These are phyloP conservation scores for Reutealis trisperma DNA, from an alignment of 345 rosid species.

Conservation along the genomic window DNA sequence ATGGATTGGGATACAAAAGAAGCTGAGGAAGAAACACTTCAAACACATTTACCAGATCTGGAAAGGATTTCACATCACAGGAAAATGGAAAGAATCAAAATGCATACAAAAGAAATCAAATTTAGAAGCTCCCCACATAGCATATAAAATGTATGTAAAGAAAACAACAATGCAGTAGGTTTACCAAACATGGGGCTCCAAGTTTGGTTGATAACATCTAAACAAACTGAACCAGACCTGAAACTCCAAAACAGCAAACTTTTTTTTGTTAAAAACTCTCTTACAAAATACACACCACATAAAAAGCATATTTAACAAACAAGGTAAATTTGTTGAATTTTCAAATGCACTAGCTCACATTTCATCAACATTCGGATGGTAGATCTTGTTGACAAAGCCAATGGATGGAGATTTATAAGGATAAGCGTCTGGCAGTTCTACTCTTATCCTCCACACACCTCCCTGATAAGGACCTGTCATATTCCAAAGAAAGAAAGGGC, in stretches of 20 bases:
- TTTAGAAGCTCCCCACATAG: conserved; percentile 2
- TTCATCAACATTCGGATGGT: conserved; percentile 99
- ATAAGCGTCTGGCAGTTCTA: conserved; percentile 98
- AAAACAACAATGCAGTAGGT: conserved; percentile 15
- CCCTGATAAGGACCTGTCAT: conserved; percentile 84
- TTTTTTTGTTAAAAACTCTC: not conserved
- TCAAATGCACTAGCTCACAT: conserved; percentile 53
- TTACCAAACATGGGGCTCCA: conserved; percentile 99
- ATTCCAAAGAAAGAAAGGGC: conserved; percentile 20
- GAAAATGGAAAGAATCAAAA: conserved; percentile 9
- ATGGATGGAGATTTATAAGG: conserved; percentile 98
- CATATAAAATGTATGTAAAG: not conserved
- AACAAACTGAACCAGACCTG: conserved; percentile 98
- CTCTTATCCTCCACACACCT: conserved; percentile 96
- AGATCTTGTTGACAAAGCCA: conserved; percentile 89
- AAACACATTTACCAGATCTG: conserved; percentile 95
- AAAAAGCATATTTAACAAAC: conserved; percentile 1
- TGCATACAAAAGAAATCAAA: conserved; percentile 12
- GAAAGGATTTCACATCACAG: not conserved
- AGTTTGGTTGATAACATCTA: conserved; percentile 95
- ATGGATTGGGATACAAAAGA: conserved; percentile 93
- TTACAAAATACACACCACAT: not conserved
- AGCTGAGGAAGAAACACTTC: conserved; percentile 98
- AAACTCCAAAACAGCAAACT: conserved; percentile 28
- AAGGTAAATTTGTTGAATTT: conserved; percentile 14